phyloP scores from a whole-genome alignment of 805 yeast genomes.

The Ogataea kodamae region DNA sequence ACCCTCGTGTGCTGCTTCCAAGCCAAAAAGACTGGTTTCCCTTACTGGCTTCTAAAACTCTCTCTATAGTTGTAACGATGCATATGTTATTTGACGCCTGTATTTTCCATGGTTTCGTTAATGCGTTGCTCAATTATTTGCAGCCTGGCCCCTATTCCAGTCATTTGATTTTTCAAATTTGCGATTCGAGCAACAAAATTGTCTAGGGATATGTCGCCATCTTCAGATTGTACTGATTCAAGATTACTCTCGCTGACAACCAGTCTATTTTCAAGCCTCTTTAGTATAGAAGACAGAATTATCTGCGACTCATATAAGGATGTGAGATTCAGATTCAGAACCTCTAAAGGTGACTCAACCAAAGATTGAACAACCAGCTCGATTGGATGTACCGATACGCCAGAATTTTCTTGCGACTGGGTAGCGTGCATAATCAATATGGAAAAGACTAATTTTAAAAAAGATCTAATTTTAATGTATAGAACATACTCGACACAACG shows the following conservation, averaged over 20 bases:
- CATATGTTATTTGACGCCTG: conserved; percentile 11
- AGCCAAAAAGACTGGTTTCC: conserved; percentile 72
- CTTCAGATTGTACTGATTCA: conserved; percentile 4
- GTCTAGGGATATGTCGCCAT: conserved; percentile 10
- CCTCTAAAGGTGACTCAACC: conserved; percentile 52
- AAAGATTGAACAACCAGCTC: conserved; percentile 57
- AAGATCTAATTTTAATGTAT: background rate
- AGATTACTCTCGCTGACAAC: conserved; percentile 14
- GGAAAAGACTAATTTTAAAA: conserved; percentile 1
- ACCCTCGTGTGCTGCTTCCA: conserved; percentile 62
- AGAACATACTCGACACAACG: conserved; percentile 15
- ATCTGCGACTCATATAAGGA: conserved; percentile 55
- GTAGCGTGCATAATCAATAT: conserved; percentile 1
- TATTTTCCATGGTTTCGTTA: conserved; percentile 23
- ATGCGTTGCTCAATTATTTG: conserved; percentile 37
- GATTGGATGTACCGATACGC: conserved; percentile 47
- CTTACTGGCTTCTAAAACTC: conserved; percentile 48
- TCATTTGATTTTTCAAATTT: conserved; percentile 24
- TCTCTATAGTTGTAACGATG: conserved; percentile 9
- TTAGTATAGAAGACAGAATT: conserved; percentile 47
- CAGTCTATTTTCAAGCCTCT: conserved; percentile 37
- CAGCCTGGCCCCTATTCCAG: conserved; percentile 28
- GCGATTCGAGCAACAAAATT: conserved; percentile 25
- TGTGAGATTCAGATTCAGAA: conserved; percentile 46
- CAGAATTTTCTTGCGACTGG: conserved; percentile 5